phyloP scores from a whole-genome alignment of 495 filamentous ascomycete species.

The Talaromyces wortmannii region DNA sequence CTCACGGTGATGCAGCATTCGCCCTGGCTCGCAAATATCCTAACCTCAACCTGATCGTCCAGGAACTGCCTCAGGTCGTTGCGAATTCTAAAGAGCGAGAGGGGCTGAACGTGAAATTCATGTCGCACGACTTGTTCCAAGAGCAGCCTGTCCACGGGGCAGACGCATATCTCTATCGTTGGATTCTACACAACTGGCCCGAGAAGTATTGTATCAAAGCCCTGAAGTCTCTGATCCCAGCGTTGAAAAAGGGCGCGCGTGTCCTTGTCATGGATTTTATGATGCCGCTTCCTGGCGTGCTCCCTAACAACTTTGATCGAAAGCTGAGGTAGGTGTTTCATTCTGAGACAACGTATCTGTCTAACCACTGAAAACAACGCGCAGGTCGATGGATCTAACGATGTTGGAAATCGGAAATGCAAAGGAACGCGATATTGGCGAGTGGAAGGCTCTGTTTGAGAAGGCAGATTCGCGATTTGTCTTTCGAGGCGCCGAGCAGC shows the following conservation, averaged over 20 bases:
- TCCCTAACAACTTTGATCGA: not conserved
- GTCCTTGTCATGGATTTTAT: slow-evolving; percentile 41
- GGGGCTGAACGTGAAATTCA: slow-evolving; percentile 44
- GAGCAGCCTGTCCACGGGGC: slow-evolving; percentile 46
- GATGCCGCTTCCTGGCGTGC: slow-evolving; percentile 14
- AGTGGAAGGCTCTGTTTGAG: slow-evolving; percentile 19
- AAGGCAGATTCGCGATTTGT: slow-evolving; percentile 2
- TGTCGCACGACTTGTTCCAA: slow-evolving; percentile 50
- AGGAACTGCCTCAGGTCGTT: slow-evolving; percentile 43
- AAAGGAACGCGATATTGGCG: slow-evolving; percentile 28
- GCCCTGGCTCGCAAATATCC: slow-evolving; percentile 37
- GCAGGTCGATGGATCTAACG: slow-evolving; percentile 18
- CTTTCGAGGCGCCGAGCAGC: not conserved
- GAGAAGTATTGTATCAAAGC: slow-evolving; percentile 50
- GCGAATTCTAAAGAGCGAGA: slow-evolving; percentile 39
- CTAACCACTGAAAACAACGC: not conserved
- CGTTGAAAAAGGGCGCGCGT: slow-evolving; percentile 45
- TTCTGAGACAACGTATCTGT: not conserved
- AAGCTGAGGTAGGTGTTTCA: slow-evolving; percentile 1
- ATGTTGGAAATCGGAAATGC: slow-evolving; percentile 33
- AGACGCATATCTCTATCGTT: slow-evolving; percentile 51
- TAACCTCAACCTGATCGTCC: slow-evolving; percentile 47
- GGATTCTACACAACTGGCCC: slow-evolving; percentile 54
- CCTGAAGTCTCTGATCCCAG: slow-evolving; percentile 44
- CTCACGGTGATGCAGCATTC: slow-evolving; percentile 41